Evolutionary conservation across 306 rosid genomes (phyloP), one percentile per base, ranked within the genome.

Genomic region (Cicer bijugum): DNA sequence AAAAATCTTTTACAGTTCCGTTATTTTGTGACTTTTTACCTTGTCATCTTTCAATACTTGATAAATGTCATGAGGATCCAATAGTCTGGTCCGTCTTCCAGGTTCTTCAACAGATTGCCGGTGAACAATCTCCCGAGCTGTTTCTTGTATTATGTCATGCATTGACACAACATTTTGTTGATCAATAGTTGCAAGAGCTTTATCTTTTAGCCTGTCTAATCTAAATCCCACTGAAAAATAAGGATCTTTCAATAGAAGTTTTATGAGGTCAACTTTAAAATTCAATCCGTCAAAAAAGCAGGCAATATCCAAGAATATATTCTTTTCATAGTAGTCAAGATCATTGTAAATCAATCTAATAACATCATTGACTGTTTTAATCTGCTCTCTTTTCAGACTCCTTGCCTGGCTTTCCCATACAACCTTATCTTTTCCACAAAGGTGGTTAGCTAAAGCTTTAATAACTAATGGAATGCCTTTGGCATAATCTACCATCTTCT

Each of bases 211-310:
- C 61, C 61, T 55, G 12, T 55, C 61, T 55, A 55, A 55, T 55
- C 17, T 59, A 2, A 8, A 37, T 20, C 4, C 40, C 38, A 75
- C 79, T 5, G 72, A 47, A 15, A 17, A 47, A 74, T 17, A 40
- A 17, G 35, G 51, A 39, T 74, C 71, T 50, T 62, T 48, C 23
- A 61, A 48, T 35, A 74, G 19, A 60, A 16, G 1, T 5, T 46
- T 47, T 4, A 74, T 3, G 19, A 33, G 6, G 4, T 74, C 8
- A 28, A 74, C 59, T 9, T 60, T 46, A 16, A 60, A 16, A 33
- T 45, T 60, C 61, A 60, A 4, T 17, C 78, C 72, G 1, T 50
- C 23, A 4, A 82, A 72, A 45, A 57, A 67, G 55, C 82, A 82
- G 23, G 57, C 57, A 15, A 51, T 51, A 51, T 51, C 57, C 57